phyloP scores from a whole-genome alignment of 305 asterid species.

The Solanum hybrid region DNA sequence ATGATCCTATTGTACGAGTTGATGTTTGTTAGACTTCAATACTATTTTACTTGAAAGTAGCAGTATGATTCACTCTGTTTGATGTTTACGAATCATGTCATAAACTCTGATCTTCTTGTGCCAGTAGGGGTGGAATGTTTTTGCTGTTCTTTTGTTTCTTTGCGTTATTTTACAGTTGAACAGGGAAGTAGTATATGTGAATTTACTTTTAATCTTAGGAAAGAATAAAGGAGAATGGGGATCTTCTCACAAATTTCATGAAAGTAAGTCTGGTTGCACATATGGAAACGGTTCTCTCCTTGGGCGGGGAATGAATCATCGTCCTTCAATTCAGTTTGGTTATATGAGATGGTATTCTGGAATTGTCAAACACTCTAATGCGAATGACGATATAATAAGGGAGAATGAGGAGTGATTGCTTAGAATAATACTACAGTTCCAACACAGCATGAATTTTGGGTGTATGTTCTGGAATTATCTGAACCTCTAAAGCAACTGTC shows the following conservation, averaged over 20 bases:
- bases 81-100: neutral
- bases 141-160: neutral
- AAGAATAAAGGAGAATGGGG: neutral
- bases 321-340: neutral
- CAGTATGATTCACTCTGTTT: neutral
- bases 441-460: neutral
- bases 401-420: neutral
- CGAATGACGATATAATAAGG: neutral
- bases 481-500: neutral
- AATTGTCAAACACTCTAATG: neutral
- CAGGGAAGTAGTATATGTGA: neutral
- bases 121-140: neutral
- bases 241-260: neutral
- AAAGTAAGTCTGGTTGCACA: neutral
- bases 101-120: neutral
- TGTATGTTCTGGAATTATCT: neutral
- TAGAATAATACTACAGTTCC: neutral
- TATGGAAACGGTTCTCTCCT: neutral
- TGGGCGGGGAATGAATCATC: neutral
- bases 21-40: neutral
- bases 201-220: neutral
- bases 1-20: neutral
- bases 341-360: neutral
- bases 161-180: neutral
- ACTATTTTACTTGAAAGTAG: neutral